Base-by-base conservation (phyloP, 257 asterid species). In the Przewalskia tangutica region DNA sequence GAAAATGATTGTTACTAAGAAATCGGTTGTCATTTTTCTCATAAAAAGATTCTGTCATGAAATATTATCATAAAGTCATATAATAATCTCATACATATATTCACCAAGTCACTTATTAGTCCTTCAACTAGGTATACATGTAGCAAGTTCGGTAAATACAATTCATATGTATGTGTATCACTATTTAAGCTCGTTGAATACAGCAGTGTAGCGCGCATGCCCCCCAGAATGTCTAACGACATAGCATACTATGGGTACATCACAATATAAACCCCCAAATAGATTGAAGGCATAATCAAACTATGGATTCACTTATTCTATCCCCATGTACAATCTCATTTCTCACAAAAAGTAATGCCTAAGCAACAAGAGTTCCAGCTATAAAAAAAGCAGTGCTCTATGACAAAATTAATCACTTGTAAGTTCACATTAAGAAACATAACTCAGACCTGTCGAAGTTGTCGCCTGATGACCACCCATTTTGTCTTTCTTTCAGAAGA, bases 401-500 rank as follows among this genome's bases (percentile, higher is more conserved):
- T 48, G 60, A 73, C 14, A 73, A 73, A 48, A 73, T 73, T 23
- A 20, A 73, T 16, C 79, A 7, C 34, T 68, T 68, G 34, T n/a
- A 68, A 38, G 54, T 68, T 68, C 34, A 68, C 76, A 66, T 66
- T 36, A 11, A 42, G 34, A 68, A 68, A 68, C 16, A 17, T 68
- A 40, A 42, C 18, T 32, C 89, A 54, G 58, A 95, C 99, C 99
- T 95, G 99, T 40, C 88, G 97, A 87, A 95, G 99, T 83, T 95
- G 99, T 82, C 97, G 93, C 87, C 99, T 91, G 83, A 94, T 92
- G 42, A 91, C 91, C 85, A 86, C 99, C 99, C 99, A 95, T 84
- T 91, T 95, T 55, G 97, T 91, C 88, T 95, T 95, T 86, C 99
- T 90, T 89, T 94, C 97, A 40, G 98, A 82, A 70, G 99, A 91